Evolutionary conservation across 2,329 filamentous ascomycete genomes (phyloP).

Genomic region (Phoma herbarum): DNA sequence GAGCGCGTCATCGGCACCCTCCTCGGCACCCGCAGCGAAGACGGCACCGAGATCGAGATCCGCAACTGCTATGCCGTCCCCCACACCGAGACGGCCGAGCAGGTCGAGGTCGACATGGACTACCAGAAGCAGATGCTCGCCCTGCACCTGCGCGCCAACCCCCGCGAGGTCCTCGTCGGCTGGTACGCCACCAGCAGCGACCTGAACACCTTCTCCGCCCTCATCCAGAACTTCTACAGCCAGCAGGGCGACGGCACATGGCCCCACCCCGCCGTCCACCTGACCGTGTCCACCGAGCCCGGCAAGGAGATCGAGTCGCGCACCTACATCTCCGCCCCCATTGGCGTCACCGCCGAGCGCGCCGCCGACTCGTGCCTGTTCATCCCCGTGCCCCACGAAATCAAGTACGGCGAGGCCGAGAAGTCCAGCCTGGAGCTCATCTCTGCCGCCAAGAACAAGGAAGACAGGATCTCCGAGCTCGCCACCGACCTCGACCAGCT

Average conservation of each 20-base stretch:
- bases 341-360: constrained; percentile 92
- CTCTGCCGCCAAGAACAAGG: constrained; percentile 79
- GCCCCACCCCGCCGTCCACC: constrained; percentile 95
- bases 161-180: constrained; percentile 91
- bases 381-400: constrained; percentile 94
- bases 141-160: constrained; percentile 91
- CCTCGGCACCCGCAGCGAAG: constrained; percentile 90
- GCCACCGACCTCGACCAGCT: constrained; percentile 90
- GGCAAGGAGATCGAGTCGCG: constrained; percentile 88
- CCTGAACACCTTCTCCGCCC: constrained; percentile 96
- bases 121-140: constrained; percentile 99
- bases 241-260: constrained; percentile 96
- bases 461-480: constrained; percentile 76
- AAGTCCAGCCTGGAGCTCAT: constrained; percentile 84
- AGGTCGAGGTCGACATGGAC: constrained; percentile 99
- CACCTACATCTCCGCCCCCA: constrained; percentile 94
- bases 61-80: constrained; percentile 97
- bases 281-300: constrained; percentile 91
- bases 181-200: constrained; percentile 99
- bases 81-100: constrained; percentile 97
- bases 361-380: constrained; percentile 96
- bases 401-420: constrained; percentile 84
- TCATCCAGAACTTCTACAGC: constrained; percentile 99
- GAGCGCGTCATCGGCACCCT: constrained; percentile 97
- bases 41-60: constrained; percentile 96